A percentile compares a stretch with the other conserved stretches of the same genome.
These are phyloP conservation scores for Boletus rex-veris DNA, from an alignment of 768 basidiomycete species.

Conservation along the genomic window DNA sequence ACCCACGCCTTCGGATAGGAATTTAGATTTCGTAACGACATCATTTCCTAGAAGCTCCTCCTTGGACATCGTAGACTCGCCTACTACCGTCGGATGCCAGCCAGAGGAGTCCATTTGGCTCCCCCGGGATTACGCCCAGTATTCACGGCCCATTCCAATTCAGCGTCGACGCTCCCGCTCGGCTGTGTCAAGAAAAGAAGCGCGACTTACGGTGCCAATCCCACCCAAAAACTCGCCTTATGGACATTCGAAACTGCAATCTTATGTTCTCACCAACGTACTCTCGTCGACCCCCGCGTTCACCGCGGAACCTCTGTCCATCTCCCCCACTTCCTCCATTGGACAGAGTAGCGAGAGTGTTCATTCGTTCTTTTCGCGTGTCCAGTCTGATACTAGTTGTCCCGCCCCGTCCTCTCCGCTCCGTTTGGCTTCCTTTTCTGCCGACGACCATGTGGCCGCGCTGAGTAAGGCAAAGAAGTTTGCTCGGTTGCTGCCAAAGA, in stretches of 20 bases:
- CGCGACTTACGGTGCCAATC: slow-evolving; percentile 21
- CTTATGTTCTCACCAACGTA: slow-evolving; percentile 22
- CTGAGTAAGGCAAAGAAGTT: slow-evolving; percentile 27
- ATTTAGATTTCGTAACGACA: slow-evolving; percentile 14
- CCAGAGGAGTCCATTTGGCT: slow-evolving; percentile 13
- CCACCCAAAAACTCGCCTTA: slow-evolving; percentile 31
- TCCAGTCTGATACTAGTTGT: slow-evolving; percentile 16
- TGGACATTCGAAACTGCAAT: slow-evolving; percentile 29
- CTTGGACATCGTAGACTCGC: slow-evolving; percentile 14
- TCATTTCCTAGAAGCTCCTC: slow-evolving; percentile 23
- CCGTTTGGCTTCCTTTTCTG: slow-evolving; percentile 23
- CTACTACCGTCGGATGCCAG: slow-evolving; percentile 3
- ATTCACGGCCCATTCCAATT: slow-evolving; percentile 17
- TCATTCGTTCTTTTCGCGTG: slow-evolving; percentile 20
- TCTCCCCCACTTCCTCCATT: slow-evolving; percentile 27
- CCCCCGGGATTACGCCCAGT: slow-evolving; percentile 7
- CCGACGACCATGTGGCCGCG: slow-evolving; percentile 18
- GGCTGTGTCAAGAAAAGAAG: slow-evolving; percentile 33
- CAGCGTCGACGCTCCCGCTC: slow-evolving; percentile 35
- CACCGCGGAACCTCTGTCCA: slow-evolving; percentile 24
- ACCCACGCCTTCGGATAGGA: slow-evolving; percentile 7
- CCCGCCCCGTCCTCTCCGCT: slow-evolving; percentile 29
- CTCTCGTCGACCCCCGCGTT: slow-evolving; percentile 28
- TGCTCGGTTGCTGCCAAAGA: slow-evolving; percentile 31
- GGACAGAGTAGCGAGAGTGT: slow-evolving; percentile 28